A percentile compares a stretch with the other conserved stretches of the same genome.
Evolutionary conservation across 345 rosid genomes (phyloP).

Genomic region (Eucalyptus melliodora): DNA sequence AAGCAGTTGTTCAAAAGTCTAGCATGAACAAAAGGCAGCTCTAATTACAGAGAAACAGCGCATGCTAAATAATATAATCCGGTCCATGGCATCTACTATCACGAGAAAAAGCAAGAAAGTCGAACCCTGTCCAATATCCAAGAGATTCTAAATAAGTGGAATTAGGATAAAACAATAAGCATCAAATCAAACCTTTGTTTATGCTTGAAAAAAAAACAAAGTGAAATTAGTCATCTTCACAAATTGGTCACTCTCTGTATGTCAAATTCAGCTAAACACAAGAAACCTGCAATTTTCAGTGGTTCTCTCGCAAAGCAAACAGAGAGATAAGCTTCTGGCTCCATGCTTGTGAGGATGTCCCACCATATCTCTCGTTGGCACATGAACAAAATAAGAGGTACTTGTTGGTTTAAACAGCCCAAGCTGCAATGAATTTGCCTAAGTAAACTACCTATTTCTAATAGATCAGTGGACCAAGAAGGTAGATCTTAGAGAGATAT

Average conservation of each 20-base stretch:
- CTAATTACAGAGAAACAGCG: neutral
- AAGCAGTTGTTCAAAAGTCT: neutral
- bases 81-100: neutral
- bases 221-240: neutral
- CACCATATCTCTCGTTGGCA: neutral
- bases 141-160: neutral
- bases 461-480: too few relatives aligned
- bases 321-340: neutral
- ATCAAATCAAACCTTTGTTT: too few relatives aligned
- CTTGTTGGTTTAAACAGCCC: neutral
- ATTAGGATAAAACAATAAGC: neutral
- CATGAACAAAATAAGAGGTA: neutral
- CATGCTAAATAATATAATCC: neutral
- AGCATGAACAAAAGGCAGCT: neutral
- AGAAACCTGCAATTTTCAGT: neutral
- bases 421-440: neutral
- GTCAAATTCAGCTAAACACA: neutral
- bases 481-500: too few relatives aligned
- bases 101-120: neutral
- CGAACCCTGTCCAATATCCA: neutral
- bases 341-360: neutral
- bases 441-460: neutral
- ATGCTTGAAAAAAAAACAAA: neutral
- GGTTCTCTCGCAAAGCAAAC: neutral
- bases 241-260: neutral